Evolutionary conservation across 2,329 filamentous ascomycete genomes (phyloP).

Genomic region (Madurella mycetomatis): DNA sequence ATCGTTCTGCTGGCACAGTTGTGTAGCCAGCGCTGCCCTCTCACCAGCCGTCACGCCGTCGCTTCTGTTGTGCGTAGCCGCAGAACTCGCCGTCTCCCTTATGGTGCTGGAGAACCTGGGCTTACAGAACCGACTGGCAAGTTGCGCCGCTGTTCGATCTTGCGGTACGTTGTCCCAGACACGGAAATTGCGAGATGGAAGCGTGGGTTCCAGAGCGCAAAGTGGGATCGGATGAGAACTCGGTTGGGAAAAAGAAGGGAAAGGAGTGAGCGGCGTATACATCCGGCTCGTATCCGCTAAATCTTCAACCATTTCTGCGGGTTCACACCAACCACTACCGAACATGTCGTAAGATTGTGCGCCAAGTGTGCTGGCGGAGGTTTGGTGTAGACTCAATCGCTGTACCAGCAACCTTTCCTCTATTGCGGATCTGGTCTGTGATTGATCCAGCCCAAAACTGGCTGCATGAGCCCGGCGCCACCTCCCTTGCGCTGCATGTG

Average conservation of each 20-base stretch:
- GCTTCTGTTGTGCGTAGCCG: no score
- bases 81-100: no score
- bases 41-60: no score
- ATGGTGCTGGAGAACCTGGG: no score
- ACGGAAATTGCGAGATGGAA: neutral
- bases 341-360: neutral
- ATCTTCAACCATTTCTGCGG: neutral
- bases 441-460: neutral
- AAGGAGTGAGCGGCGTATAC: neutral
- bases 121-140: neutral
- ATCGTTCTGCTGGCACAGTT: neutral
- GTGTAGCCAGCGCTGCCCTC: no score
- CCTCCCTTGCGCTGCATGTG: neutral
- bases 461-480: neutral
- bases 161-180: neutral
- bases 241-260: slow-evolving; percentile 1
- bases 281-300: neutral
- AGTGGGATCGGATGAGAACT: neutral
- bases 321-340: neutral
- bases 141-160: no score
- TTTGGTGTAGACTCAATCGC: neutral
- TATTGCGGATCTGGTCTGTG: neutral
- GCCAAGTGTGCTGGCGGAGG: neutral
- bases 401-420: neutral
- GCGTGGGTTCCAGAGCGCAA: neutral